These are phyloP conservation scores for Naganishia friedmannii DNA, from an alignment of 768 basidiomycete species.

Conservation along the genomic window DNA sequence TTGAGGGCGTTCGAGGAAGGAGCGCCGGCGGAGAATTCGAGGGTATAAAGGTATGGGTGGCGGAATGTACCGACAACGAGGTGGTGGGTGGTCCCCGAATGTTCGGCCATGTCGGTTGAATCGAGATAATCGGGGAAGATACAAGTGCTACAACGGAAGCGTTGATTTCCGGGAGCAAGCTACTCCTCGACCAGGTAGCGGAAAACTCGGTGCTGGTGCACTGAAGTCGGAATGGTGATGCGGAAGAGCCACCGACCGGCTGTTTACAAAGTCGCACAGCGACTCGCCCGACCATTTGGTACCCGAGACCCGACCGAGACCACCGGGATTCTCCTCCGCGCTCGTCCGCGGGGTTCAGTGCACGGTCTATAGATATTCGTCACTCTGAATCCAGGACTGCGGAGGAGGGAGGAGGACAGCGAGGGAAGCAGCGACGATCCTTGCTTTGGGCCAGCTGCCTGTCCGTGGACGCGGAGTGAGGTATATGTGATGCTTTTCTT, in stretches of 20 bases:
- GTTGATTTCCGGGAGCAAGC: too few species aligned
- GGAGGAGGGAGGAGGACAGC: too few species aligned
- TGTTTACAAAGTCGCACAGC: constrained; percentile 15
- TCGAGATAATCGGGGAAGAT: not conserved
- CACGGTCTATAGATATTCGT: too few species aligned
- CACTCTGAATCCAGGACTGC: too few species aligned
- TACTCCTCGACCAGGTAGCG: not conserved
- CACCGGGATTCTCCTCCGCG: not conserved
- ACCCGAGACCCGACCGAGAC: not conserved
- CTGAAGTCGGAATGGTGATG: not conserved
- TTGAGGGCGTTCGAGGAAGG: constrained; percentile 3
- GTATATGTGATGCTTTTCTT: too few species aligned
- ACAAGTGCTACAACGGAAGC: not conserved
- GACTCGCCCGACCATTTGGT: too few species aligned
- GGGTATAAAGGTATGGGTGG: constrained; percentile 29
- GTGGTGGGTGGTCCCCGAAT: constrained; percentile 8
- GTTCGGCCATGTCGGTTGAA: not conserved
- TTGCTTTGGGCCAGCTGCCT: too few species aligned
- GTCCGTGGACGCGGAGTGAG: too few species aligned
- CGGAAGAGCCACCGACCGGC: constrained; percentile 2
- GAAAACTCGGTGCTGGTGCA: too few species aligned
- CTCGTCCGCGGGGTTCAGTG: not conserved
- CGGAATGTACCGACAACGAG: constrained; percentile 41
- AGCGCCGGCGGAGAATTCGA: constrained; percentile 31
- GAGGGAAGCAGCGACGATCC: too few species aligned